A percentile compares a stretch with the other conserved stretches of the same genome.
These are phyloP conservation scores for Leptographium wingfieldii DNA, from an alignment of 2,329 filamentous ascomycete genomes.

Conservation along the genomic window DNA sequence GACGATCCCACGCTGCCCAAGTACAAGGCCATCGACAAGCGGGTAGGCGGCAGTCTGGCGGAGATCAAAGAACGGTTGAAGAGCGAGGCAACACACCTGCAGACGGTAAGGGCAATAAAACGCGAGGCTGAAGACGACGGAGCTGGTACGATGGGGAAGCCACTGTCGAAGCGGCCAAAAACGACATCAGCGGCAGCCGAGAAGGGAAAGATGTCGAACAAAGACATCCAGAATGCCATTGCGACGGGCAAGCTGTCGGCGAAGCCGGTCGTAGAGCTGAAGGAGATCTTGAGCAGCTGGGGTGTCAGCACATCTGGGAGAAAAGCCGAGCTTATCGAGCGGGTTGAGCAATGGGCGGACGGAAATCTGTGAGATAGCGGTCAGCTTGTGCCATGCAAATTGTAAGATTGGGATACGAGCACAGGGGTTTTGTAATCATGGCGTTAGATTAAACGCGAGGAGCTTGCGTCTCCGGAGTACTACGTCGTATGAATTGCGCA, in stretches of 20 bases:
- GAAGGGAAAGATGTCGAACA: conserved; percentile 22
- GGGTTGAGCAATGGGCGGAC: conserved; percentile 44
- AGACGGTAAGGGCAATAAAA: conserved; percentile 33
- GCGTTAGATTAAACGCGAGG: neutral
- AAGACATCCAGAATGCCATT: conserved; percentile 33
- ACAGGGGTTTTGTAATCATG: neutral
- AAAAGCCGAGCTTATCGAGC: conserved; percentile 43
- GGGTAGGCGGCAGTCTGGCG: conserved; percentile 64
- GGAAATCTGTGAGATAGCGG: conserved; percentile 20
- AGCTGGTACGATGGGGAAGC: conserved; percentile 19
- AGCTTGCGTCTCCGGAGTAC: neutral
- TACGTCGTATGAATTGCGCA: neutral
- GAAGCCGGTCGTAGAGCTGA: conserved; percentile 41
- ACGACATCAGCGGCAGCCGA: conserved; percentile 24
- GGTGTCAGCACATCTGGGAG: conserved; percentile 36
- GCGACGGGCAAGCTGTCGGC: conserved; percentile 35
- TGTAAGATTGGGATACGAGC: neutral
- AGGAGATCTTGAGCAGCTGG: conserved; percentile 32
- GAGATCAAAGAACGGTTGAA: conserved; percentile 64
- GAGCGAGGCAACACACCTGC: conserved; percentile 30
- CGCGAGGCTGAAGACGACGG: conserved; percentile 36
- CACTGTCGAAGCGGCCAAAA: conserved; percentile 39
- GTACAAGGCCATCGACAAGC: conserved; percentile 79
- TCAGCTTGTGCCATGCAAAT: neutral
- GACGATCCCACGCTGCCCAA: conserved; percentile 74